phyloP scores from a whole-genome alignment of 306 rosid species.

The Elaeagnus macrophylla region DNA sequence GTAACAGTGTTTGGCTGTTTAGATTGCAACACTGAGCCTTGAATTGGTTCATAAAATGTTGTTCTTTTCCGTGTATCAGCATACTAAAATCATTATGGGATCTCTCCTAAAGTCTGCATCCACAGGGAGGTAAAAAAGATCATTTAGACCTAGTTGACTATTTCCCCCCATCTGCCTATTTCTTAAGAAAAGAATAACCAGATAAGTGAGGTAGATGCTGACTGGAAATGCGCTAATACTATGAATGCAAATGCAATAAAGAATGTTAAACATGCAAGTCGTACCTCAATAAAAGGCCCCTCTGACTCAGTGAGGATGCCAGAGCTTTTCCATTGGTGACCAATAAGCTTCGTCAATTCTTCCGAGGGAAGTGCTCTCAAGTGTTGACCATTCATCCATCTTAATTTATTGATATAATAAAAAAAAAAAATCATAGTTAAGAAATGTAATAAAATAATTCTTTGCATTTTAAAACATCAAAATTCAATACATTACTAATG shows the following conservation, averaged over 20 bases:
- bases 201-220: background rate
- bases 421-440: constrained; percentile 4
- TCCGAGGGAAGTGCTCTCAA: constrained; percentile 63
- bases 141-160: no score
- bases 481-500: background rate
- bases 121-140: no score
- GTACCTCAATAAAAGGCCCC: constrained; percentile 69
- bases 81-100: no score
- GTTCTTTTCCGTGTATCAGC: no score
- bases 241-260: background rate
- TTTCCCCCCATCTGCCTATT: no score
- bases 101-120: no score
- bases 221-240: background rate
- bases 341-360: constrained; percentile 60
- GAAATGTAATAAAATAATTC: background rate
- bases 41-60: no score
- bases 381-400: constrained; percentile 99
- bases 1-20: background rate
- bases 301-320: constrained; percentile 49
- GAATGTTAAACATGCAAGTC: constrained; percentile 16
- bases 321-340: constrained; percentile 61
- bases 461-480: background rate
- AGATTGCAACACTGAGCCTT: no score
- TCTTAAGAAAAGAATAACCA: background rate
- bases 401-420: constrained; percentile 16